phyloP scores from a whole-genome alignment of 2,329 filamentous ascomycete species.

The Alternaria gansuensis region DNA sequence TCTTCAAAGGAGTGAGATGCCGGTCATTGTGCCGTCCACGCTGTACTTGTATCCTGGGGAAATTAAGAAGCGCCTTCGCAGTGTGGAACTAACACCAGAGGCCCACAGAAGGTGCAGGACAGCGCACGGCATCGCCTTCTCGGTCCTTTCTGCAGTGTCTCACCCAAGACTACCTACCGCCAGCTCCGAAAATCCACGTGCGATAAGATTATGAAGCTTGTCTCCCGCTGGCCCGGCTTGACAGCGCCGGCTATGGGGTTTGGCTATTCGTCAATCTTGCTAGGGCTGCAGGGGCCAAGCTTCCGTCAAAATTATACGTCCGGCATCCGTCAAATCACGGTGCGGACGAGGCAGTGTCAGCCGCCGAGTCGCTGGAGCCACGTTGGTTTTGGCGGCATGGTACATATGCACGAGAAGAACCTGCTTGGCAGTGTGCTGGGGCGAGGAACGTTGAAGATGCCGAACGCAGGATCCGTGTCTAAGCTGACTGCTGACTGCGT shows the following conservation, averaged over 20 bases:
- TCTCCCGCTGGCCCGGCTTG: slow-evolving; percentile 25
- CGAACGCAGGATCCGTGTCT: slow-evolving; percentile 24
- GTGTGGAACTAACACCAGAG: slow-evolving; percentile 13
- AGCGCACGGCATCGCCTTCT: slow-evolving; percentile 24
- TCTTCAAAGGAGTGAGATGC: slow-evolving; percentile 8
- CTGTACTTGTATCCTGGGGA: slow-evolving; percentile 27
- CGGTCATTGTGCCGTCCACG: neutral
- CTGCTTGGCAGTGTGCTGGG: slow-evolving; percentile 16
- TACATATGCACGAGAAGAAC: slow-evolving; percentile 20
- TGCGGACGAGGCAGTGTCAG: slow-evolving; percentile 16
- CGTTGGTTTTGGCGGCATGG: slow-evolving; percentile 23
- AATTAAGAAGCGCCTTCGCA: slow-evolving; percentile 21
- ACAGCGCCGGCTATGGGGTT: slow-evolving; percentile 21
- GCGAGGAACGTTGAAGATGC: slow-evolving; percentile 16
- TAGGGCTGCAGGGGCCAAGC: slow-evolving; percentile 25
- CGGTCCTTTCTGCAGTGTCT: slow-evolving; percentile 23
- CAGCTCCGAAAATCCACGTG: slow-evolving; percentile 28
- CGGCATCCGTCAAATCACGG: slow-evolving; percentile 22
- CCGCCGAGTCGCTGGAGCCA: slow-evolving; percentile 27
- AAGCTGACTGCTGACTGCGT: slow-evolving; percentile 15
- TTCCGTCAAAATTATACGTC: slow-evolving; percentile 31
- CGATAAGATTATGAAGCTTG: slow-evolving; percentile 24
- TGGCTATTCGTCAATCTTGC: slow-evolving; percentile 22
- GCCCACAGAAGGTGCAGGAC: slow-evolving; percentile 18
- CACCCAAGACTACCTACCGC: slow-evolving; percentile 24